These are phyloP conservation scores for Serpula lacrymans DNA, from an alignment of 768 basidiomycete species.

Conservation along the genomic window DNA sequence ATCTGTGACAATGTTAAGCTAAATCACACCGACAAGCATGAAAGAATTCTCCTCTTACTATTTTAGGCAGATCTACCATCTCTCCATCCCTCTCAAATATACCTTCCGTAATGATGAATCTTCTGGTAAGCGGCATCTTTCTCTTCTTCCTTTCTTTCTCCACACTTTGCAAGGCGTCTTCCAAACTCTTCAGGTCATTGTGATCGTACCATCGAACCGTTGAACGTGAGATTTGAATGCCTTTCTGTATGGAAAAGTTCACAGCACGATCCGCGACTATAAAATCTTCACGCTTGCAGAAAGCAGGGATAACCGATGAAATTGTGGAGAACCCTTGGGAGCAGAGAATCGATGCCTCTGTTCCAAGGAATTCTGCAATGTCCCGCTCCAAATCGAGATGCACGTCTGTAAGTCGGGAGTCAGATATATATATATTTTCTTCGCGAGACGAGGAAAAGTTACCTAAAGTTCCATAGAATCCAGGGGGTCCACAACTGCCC, in stretches of 20 bases:
- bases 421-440: constrained; percentile 1
- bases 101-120: constrained; percentile 96
- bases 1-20: constrained; percentile 48
- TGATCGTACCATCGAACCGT: constrained; percentile 96
- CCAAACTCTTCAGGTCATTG: constrained; percentile 88
- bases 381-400: constrained; percentile 87
- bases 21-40: neutral
- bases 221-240: constrained; percentile 88
- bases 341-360: constrained; percentile 88
- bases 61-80: constrained; percentile 88
- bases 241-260: constrained; percentile 94
- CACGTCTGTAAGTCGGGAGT: constrained; percentile 57
- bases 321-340: constrained; percentile 92
- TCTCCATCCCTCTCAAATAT: constrained; percentile 94
- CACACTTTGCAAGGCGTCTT: constrained; percentile 77
- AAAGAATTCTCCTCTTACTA: constrained; percentile 52
- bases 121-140: constrained; percentile 73
- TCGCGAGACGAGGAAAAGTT: constrained; percentile 21
- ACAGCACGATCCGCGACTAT: constrained; percentile 98
- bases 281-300: constrained; percentile 95
- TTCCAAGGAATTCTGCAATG: constrained; percentile 87
- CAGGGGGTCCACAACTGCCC: constrained; percentile 93
- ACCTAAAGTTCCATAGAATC: constrained; percentile 97
- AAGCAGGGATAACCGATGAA: constrained; percentile 93
- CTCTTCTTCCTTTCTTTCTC: constrained; percentile 90